Percentiles rank a stretch among this genome's conserved stretches.
Conservation (phyloP, 73 alveolate species). For the Tetrahymena borealis region DNA sequence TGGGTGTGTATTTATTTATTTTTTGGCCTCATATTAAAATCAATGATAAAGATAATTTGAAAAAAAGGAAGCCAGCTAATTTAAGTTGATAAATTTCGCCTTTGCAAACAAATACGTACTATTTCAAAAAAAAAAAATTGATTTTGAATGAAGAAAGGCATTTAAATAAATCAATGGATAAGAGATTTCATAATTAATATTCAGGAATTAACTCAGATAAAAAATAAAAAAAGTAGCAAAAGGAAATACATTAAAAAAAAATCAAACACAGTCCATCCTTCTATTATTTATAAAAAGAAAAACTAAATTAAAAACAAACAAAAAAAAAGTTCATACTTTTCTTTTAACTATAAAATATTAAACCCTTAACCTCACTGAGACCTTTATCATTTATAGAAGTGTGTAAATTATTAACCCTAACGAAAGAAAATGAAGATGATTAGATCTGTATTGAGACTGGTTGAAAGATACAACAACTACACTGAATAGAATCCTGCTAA, state of each 20-base stretch:
- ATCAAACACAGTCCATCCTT: neutral
- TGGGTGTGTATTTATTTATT: no score
- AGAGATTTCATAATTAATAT: neutral
- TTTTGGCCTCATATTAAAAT: no score
- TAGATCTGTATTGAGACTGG: neutral
- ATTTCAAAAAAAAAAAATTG: neutral
- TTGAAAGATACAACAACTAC: neutral
- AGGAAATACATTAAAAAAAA: neutral
- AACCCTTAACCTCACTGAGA: neutral
- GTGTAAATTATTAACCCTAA: neutral
- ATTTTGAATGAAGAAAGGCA: neutral
- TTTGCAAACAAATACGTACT: neutral
- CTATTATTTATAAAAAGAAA: neutral
- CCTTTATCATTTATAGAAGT: neutral
- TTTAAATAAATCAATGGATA: neutral
- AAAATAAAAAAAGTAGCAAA: neutral
- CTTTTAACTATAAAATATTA: neutral
- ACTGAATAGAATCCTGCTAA: neutral
- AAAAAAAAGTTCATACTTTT: neutral
- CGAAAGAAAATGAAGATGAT: neutral
- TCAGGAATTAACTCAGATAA: neutral
- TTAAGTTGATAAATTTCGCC: neutral
- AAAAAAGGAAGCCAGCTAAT: neutral
- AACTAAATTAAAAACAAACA: neutral
- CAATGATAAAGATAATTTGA: neutral